These are phyloP conservation scores for Striga asiatica DNA, from an alignment of 257 asterid species.

Conservation along the genomic window DNA sequence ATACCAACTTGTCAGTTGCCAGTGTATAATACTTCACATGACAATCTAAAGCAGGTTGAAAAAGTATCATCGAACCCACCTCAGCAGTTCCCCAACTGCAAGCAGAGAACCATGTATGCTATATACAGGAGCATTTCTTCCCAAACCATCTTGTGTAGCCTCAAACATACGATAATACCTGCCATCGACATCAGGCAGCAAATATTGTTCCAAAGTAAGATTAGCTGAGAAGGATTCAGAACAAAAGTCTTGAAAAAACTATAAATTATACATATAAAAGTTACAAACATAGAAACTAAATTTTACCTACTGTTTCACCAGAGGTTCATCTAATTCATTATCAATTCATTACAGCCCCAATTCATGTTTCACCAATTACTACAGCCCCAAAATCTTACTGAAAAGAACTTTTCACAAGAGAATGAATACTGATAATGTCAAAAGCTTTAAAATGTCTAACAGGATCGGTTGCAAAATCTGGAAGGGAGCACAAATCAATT, in stretches of 20 bases:
- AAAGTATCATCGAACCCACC: constrained; percentile 43
- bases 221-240: neutral
- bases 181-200: constrained; percentile 19
- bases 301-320: neutral
- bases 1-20: neutral
- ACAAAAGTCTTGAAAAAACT: neutral
- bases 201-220: constrained; percentile 11
- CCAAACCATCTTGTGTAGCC: constrained; percentile 97
- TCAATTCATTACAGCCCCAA: too few relatives aligned
- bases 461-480: neutral
- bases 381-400: neutral
- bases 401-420: neutral
- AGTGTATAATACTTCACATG: neutral
- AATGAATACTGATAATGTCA: neutral
- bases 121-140: constrained; percentile 81
- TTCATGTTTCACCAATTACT: constrained; percentile 6
- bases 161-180: constrained; percentile 99
- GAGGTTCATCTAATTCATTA: neutral
- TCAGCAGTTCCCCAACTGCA: constrained; percentile 97
- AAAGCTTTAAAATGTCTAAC: neutral
- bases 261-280: neutral
- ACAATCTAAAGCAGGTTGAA: constrained; percentile 11
- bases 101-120: constrained; percentile 98
- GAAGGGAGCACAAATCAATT: neutral
- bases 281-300: neutral